Percentiles rank a stretch among this genome's conserved stretches.
These are phyloP conservation scores for Mucor piriformis DNA, from an alignment of 371 early-diverging fungal genomes.

Conservation along the genomic window DNA sequence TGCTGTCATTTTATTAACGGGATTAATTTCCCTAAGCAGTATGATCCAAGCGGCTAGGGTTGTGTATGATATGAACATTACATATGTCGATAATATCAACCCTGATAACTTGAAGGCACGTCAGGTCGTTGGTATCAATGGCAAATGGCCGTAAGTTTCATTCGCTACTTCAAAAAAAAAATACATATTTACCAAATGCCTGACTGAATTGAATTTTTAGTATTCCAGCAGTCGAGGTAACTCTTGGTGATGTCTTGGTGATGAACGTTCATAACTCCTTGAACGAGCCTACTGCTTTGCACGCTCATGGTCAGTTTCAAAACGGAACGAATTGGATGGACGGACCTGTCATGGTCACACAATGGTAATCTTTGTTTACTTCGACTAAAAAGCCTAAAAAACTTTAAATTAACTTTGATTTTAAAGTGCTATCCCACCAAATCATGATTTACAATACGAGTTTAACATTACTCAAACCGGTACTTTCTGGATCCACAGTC, in stretches of 20 bases:
- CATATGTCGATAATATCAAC: slow-evolving; percentile 62
- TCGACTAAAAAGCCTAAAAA: not conserved
- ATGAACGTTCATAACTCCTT: slow-evolving; percentile 67
- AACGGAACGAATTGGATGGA: slow-evolving; percentile 63
- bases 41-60: slow-evolving; percentile 53
- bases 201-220: slow-evolving; percentile 19
- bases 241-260: slow-evolving; percentile 58
- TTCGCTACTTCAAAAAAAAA: slow-evolving; percentile 6
- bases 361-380: slow-evolving; percentile 41
- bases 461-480: slow-evolving; percentile 66
- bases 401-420: not conserved
- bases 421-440: slow-evolving; percentile 35
- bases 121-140: slow-evolving; percentile 76
- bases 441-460: slow-evolving; percentile 62
- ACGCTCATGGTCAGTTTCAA: slow-evolving; percentile 74
- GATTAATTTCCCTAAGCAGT: slow-evolving; percentile 33
- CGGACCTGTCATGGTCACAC: slow-evolving; percentile 65
- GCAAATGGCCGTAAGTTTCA: slow-evolving; percentile 65
- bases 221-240: slow-evolving; percentile 49
- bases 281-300: slow-evolving; percentile 64
- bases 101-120: slow-evolving; percentile 67
- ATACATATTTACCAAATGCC: too few species aligned
- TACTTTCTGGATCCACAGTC: slow-evolving; percentile 79
- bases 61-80: slow-evolving; percentile 72
- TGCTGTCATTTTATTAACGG: not conserved